Base-by-base conservation (phyloP, 495 filamentous ascomycete genomes). In the Trichocladium uniseriatum region DNA sequence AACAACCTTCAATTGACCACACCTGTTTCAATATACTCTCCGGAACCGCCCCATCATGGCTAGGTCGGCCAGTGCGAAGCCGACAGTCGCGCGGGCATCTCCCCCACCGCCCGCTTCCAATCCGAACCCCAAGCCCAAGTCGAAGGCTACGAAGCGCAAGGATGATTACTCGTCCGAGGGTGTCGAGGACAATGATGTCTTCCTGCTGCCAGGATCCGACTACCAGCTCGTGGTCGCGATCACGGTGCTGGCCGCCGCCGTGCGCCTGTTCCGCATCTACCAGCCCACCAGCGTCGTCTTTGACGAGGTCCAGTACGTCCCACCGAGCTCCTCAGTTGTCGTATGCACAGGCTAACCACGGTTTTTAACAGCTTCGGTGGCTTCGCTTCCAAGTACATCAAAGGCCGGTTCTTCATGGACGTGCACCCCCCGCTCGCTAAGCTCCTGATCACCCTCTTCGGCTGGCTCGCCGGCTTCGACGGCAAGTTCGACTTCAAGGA, bases 401-500 rank as follows among this genome's bases (percentile, higher is more conserved):
- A 97, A 69, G 92, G 92, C 54, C 79, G 73, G 55, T 98, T 98
- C 74, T 98, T 98, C 67, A 98, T 98, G 92, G 92, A 98, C 61
- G 92, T 98, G 4, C 92, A 98, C 59, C 92, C 92, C 14, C 92
- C 92, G n/a, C 78, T 98, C 8, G 92, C 92, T 42, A 98, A 98
- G 70, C 72, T 98, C 51, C 80, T 98, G 55, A 85, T 98, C 52
- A 95, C 92, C 36, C 80, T 98, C 36, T 89, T 91, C 53, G 92
- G 92, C 43, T 98, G 85, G 84, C 69, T 96, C 42, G 92, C 90
- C 54, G 92, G 94, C 19, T 98, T 96, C 61, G 78, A 96, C 66
- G 92, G 92, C 42, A 76, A 86, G 38, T 98, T 98, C 52, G 92
- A 98, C 64, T 98, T 98, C 75, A 98, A 98, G 73, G 94, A 98